Base-by-base conservation (phyloP, 331 rosid genomes). In the Cucumis variabilis region DNA sequence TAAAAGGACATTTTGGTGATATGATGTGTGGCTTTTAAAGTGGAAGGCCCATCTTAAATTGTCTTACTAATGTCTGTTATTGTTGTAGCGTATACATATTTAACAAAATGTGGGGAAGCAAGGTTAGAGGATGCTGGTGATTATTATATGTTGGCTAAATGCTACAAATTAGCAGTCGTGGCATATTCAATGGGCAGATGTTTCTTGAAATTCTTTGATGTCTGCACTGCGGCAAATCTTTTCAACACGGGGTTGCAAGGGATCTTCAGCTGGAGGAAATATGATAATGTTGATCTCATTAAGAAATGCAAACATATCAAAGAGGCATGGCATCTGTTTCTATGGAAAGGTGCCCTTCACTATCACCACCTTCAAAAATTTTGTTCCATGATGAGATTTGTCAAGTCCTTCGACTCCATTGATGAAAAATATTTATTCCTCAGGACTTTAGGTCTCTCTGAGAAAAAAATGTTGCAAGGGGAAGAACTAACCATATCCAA, bases 391-490 rank as follows among this genome's bases (percentile, higher is more conserved):
- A 89, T 91, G 91, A 90, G 91, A 51, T 93, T 92, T 89, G 94
- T 94, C 50, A 88, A 88, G 85, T 91, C 94, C 70, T 94, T 96
- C 72, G 44, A 84, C 25, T 89, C 94, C 9, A 87, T 93, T 83
- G 89, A 88, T 75, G 91, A 68, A 55, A 92, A 87, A 86, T 93
- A 94, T n/a, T 60, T 58, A 46, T 96, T 96, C 89, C 94, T 94
- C 48, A 85, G 14, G 46, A 82, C 89, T 4, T 17, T 46, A 5
- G 88, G 87, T 77, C 89, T 88, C 80, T 87, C 94, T 33, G 92
- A 90, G 60, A 93, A 94, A 23, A 88, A 85, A 20, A 16, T 93
- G 44, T 66, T 87, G 85, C 37, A 91, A 88, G 93, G 89, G 73
- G 89, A 86, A 81, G 89, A 88, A 46, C 55, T 70, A 6, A 28